Percentiles rank a stretch among this genome's conserved stretches.
Conservation (phyloP, 331 rosid genomes). For the Arachis monticola region DNA sequence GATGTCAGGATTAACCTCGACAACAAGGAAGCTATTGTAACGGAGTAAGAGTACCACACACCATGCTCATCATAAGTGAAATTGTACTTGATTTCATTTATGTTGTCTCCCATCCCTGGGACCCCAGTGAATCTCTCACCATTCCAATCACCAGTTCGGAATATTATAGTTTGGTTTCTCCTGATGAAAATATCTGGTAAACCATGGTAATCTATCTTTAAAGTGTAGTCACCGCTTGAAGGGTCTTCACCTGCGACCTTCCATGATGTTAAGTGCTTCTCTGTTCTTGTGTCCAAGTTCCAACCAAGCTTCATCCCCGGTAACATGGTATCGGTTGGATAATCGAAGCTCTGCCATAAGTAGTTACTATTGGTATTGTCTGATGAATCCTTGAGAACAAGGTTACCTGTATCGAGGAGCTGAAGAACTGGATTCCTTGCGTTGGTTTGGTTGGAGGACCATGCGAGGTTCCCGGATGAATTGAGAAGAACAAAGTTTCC, state of each 20-base stretch:
- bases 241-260: constrained; percentile 46
- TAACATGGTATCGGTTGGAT: constrained; percentile 60
- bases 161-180: constrained; percentile 10
- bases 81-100: too few species aligned
- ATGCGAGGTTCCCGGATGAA: constrained; percentile 14
- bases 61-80: too few species aligned
- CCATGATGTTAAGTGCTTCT: constrained; percentile 51
- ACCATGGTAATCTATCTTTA: constrained; percentile 45
- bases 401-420: constrained; percentile 60
- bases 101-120: neutral
- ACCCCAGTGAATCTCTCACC: constrained; percentile 42
- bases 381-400: constrained; percentile 45
- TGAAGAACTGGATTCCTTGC: constrained; percentile 39
- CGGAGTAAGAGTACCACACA: too few species aligned
- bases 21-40: too few species aligned
- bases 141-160: constrained; percentile 51
- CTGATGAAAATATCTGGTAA: constrained; percentile 53
- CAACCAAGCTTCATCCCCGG: constrained; percentile 69
- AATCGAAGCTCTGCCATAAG: constrained; percentile 69
- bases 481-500: constrained; percentile 38
- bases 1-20: too few species aligned
- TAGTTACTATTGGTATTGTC: constrained; percentile 34
- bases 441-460: constrained; percentile 51
- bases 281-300: constrained; percentile 44
- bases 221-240: constrained; percentile 10